phyloP scores from a whole-genome alignment of 352 stramenopile species.

The Globisporangium echinulatum region DNA sequence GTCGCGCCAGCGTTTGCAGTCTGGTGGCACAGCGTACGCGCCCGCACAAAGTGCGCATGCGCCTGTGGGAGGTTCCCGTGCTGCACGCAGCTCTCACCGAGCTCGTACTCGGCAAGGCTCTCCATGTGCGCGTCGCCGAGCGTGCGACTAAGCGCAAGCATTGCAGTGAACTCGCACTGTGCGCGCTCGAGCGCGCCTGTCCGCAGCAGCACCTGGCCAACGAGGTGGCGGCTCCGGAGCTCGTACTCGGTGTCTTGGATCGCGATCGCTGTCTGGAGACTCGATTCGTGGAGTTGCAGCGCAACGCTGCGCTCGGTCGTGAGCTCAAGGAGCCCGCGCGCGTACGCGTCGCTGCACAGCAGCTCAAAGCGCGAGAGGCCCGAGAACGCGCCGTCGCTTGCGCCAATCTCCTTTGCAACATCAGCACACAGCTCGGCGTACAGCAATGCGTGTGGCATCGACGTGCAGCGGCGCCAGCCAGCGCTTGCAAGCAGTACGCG shows the following conservation, averaged over 20 bases:
- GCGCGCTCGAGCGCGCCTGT: conserved; percentile 34
- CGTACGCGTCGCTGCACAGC: conserved; percentile 37
- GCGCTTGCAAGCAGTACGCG: conserved; percentile 38
- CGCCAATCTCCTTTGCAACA: conserved; percentile 25
- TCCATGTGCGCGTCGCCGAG: conserved; percentile 36
- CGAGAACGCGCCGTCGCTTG: conserved; percentile 2
- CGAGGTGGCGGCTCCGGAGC: conserved; percentile 28
- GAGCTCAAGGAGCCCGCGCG: conserved; percentile 27
- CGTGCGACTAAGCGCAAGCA: conserved; percentile 29
- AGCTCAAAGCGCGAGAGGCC: conserved; percentile 31
- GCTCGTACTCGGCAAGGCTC: conserved; percentile 39
- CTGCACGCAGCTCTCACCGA: conserved; percentile 36
- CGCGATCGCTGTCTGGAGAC: conserved; percentile 29
- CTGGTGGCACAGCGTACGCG: conserved; percentile 39
- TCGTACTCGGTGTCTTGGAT: conserved; percentile 33
- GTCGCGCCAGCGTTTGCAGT: conserved; percentile 26
- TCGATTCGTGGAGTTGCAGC: conserved; percentile 39
- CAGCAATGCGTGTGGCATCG: conserved; percentile 24
- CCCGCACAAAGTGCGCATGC: conserved; percentile 29
- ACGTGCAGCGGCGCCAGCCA: conserved; percentile 37
- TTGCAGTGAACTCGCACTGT: conserved; percentile 29
- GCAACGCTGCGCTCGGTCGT: conserved; percentile 27
- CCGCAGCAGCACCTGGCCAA: conserved; percentile 27
- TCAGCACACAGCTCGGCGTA: conserved; percentile 43
- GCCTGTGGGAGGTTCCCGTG: conserved; percentile 30